Base-by-base conservation (phyloP, 768 basidiomycete genomes). In the Suillus fuscotomentosus region DNA sequence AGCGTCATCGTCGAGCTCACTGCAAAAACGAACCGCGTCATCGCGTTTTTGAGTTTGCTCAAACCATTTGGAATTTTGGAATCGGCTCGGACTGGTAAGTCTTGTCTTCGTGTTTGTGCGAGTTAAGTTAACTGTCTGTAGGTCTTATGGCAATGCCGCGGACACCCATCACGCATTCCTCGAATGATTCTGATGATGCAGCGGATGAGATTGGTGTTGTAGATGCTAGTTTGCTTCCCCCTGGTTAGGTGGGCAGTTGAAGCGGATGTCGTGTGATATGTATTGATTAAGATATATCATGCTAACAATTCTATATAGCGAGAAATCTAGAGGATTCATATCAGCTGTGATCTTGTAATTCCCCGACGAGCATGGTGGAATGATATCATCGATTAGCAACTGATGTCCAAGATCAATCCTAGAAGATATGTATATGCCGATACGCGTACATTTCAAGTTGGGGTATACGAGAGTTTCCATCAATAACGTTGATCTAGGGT, bases 71-170 rank as follows among this genome's bases (percentile, higher is more conserved):
- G 97, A 43, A 87, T 99, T 61, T 84, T 99, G 61, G 97, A 99
- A 80, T 91, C 94, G 36, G 96, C 97, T 24, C 82, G 97, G 62
- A 95, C 95, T 41, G 97, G 96, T 96, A 66, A 64, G 86, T 80
- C 11, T 15, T 43, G 20, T 56, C 36, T 15, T 59, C 20, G 65
- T 38, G 61, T 48, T 24, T 57, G 15, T 66, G 39, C 48, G n/a
- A 36, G 20, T 39, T 41, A 22, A 62, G 42, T 61, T 38, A 1
- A 24, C 36, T 59, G 17, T 55, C 60, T 41, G 6, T 66, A 97
- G 96, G 96, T 73, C 79, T 93, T 45, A 99, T 99, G 97, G 96
- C 93, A 7, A 97, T 99, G 92, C 97, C 97, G 5, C 87, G 97
- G 66, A 97, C 97, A 6, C 96, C 97, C 3, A 91, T 99, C 71